Percentiles rank a stretch among this genome's conserved stretches.
Evolutionary conservation across 306 rosid genomes (phyloP).

Genomic region (Malus domestica): DNA sequence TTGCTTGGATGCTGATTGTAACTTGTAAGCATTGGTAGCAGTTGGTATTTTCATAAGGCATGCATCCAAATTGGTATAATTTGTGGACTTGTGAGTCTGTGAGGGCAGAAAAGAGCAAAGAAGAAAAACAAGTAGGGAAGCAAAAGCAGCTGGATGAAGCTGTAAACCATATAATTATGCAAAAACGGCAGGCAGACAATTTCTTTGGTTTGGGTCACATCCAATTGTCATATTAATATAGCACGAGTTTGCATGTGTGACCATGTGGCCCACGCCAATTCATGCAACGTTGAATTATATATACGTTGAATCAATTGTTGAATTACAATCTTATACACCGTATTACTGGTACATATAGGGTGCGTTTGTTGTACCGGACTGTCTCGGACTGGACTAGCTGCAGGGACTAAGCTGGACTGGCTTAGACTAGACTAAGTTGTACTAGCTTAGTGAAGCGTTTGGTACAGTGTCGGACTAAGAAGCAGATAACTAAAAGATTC

Average conservation of each 20-base stretch:
- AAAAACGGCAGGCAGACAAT: not conserved
- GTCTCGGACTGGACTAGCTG: too few species aligned
- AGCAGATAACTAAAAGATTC: too few species aligned
- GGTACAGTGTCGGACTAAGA: too few species aligned
- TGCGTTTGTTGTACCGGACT: too few species aligned
- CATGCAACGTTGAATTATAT: not conserved
- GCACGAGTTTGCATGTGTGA: not conserved
- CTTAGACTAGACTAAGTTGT: too few species aligned
- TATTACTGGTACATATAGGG: too few species aligned
- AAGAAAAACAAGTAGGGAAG: not conserved
- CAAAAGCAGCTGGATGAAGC: conserved; percentile 20
- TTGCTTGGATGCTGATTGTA: not conserved
- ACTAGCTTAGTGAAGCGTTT: too few species aligned
- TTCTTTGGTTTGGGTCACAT: not conserved
- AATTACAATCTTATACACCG: too few species aligned
- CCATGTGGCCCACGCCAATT: conserved; percentile 10
- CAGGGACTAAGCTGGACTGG: too few species aligned
- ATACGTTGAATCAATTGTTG: not conserved
- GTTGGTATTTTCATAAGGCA: not conserved
- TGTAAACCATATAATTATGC: conserved; percentile 11
- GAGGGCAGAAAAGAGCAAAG: not conserved
- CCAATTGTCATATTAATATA: conserved; percentile 7
- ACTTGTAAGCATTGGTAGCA: not conserved
- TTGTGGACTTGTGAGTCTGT: not conserved
- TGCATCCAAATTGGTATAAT: not conserved